phyloP scores from a whole-genome alignment of 2,329 filamentous ascomycete species.

The Endocalyx cinctus region DNA sequence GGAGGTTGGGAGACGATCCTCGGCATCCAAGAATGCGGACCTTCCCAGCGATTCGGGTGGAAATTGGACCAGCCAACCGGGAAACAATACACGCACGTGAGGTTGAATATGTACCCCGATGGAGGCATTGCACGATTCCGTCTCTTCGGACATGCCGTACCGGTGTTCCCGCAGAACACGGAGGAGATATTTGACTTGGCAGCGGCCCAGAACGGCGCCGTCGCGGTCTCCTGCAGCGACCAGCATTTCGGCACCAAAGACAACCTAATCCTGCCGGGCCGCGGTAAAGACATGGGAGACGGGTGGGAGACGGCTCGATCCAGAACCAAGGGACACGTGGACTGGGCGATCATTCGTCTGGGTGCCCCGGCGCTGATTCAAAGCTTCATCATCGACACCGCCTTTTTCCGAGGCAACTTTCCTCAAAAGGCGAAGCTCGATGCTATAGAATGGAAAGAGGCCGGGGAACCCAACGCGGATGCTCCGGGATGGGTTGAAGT shows the following conservation, averaged over 20 bases:
- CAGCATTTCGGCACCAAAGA: constrained; percentile 81
- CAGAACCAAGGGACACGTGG: constrained; percentile 64
- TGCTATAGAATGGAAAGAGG: constrained; percentile 50
- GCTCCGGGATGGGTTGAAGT: constrained; percentile 62
- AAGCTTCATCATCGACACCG: constrained; percentile 71
- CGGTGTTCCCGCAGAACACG: constrained; percentile 66
- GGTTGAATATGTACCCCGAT: constrained; percentile 81
- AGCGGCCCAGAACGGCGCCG: constrained; percentile 72
- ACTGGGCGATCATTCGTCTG: constrained; percentile 76
- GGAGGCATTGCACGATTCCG: constrained; percentile 79
- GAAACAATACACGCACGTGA: constrained; percentile 73
- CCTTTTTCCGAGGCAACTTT: constrained; percentile 80
- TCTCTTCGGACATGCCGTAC: constrained; percentile 70
- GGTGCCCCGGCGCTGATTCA: constrained; percentile 62
- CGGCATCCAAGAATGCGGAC: constrained; percentile 65
- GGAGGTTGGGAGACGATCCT: constrained; percentile 71
- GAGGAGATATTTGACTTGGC: constrained; percentile 69
- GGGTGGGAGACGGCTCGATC: constrained; percentile 83
- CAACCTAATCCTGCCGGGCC: constrained; percentile 73
- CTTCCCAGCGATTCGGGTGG: constrained; percentile 71
- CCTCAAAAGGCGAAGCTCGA: constrained; percentile 71
- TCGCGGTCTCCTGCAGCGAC: constrained; percentile 72
- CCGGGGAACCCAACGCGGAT: constrained; percentile 51
- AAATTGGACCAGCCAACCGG: constrained; percentile 52
- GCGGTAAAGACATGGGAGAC: constrained; percentile 81